Evolutionary conservation across 305 asterid genomes (phyloP), one percentile per base, ranked within the genome.

Genomic region (Rubia peregrina): DNA sequence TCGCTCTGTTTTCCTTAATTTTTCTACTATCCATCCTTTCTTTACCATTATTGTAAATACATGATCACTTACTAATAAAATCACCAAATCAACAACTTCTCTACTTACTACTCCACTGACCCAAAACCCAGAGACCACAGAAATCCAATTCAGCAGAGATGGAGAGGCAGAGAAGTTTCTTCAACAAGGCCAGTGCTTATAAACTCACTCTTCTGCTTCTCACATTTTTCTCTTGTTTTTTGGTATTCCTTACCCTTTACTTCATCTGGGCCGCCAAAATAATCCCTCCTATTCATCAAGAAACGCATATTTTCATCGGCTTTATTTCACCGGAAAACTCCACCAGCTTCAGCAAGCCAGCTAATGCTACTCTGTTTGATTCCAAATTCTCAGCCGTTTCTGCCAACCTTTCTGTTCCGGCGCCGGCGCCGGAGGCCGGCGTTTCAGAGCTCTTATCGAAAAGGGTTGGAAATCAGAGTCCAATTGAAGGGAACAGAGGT

Each of bases 81-180:
- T 33, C 38, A 33, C 38, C 57, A 51, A 51, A 51, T 51, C n/a
- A 51, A 51, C 57, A 16, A 2, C 10, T 63, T 40, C 42, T 7
- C 5, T 9, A 21, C 62, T 19, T 57, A 0, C 16, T 11, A 16
- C 19, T 49, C 22, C 22, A 30, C 44, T 16, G 9, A 51, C 5
- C 55, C 55, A 3, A n/a, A n/a, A n/a, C n/a, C n/a, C n/a, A n/a
- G n/a, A 13, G 13, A 3, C 17, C 17, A 4, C 4, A 49, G 30
- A 26, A 26, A 26, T 33, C 17, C 56, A 49, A 19, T 16, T 51
- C 21, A 3, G 8, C 4, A 65, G 55, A 62, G 24, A 33, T 89
- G 94, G 96, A 93, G 86, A 87, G 81, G 80, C 95, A 85, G 72
- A 82, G 68, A 2, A 40, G 68, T 1, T 86, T 87, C 71, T 81